These are phyloP conservation scores for Lomentospora prolificans DNA, from an alignment of 2,329 filamentous ascomycete genomes.

Conservation along the genomic window DNA sequence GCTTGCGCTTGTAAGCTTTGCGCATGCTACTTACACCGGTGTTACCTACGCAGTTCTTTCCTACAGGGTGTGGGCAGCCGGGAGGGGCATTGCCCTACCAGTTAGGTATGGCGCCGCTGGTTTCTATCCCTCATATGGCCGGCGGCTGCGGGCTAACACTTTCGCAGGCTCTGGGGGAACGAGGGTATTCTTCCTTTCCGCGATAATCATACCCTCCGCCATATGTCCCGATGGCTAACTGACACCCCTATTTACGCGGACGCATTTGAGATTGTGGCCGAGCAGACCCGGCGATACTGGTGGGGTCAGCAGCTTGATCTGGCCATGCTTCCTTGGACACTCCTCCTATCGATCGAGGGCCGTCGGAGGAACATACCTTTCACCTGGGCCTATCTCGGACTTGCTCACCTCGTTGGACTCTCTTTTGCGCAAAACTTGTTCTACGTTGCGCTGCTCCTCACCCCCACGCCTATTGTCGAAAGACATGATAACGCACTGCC, in stretches of 20 bases:
- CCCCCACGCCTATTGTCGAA: constrained; percentile 35
- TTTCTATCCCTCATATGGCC: no score
- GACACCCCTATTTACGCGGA: constrained; percentile 42
- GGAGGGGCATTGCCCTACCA: constrained; percentile 27
- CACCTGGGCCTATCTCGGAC: constrained; percentile 44
- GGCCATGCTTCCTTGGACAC: constrained; percentile 41
- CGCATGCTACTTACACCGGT: constrained; percentile 31
- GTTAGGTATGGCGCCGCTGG: constrained; percentile 17
- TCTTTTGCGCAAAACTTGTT: constrained; percentile 56
- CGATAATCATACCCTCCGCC: constrained; percentile 19
- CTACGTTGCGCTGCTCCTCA: constrained; percentile 47
- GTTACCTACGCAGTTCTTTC: constrained; percentile 33
- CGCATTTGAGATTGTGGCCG: constrained; percentile 43
- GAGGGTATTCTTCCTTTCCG: constrained; percentile 26
- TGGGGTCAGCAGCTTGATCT: constrained; percentile 53
- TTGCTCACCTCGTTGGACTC: constrained; percentile 50
- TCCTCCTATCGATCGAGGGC: constrained; percentile 50
- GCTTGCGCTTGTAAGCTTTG: constrained; percentile 35
- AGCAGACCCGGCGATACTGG: constrained; percentile 46
- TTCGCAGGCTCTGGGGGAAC: constrained; percentile 16
- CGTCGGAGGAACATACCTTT: constrained; percentile 44
- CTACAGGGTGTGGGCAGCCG: constrained; percentile 39
- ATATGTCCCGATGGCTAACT: constrained; percentile 41
- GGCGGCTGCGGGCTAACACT: no score
- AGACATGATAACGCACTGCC: constrained; percentile 17